Evolutionary conservation across 768 basidiomycete species (phyloP), one percentile per base, ranked within the genome.

Genomic region (Filobasidium floriforme): DNA sequence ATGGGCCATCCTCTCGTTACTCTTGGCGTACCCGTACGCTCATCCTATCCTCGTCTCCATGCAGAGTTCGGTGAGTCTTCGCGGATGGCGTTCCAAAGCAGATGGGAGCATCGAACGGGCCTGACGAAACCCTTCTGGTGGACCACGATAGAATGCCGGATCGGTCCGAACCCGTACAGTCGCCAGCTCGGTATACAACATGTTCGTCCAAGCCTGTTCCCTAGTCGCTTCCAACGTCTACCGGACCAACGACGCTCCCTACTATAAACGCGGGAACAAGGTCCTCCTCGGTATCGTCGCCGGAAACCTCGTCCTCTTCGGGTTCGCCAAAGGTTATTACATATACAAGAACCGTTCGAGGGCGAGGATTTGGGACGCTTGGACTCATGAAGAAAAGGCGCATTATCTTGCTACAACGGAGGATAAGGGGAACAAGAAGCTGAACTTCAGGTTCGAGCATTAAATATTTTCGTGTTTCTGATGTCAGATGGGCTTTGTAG

Each of bases 91-190:
- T 10, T 4, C 14, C 5, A 9, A 18, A 10, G 11, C 7, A 22
- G 22, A 14, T 41, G 32, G n/a, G n/a, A n/a, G n/a, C n/a, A n/a
- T n/a, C n/a, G n/a, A n/a, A n/a, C n/a, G n/a, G n/a, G n/a, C n/a
- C n/a, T n/a, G n/a, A n/a, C n/a, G n/a, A n/a, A n/a, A n/a, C n/a
- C n/a, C n/a, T n/a, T n/a, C n/a, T n/a, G n/a, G n/a, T n/a, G n/a
- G n/a, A n/a, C n/a, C n/a, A n/a, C 85, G 84, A 1, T 79, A 83
- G 60, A 87, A 87, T 73, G 85, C 86, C 1, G 82, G 83, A 70
- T 83, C 83, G 61, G 87, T 87, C 1, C 77, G 83, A 51, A 85
- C 83, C 7, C 79, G 86, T 73, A 84, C 78, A 11, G 77, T 81
- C 11, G 73, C 75, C 1, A 79, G 81, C 9, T 79, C 80, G 0